Evolutionary conservation across 345 rosid species (phyloP).

Genomic region (Acer campestre): DNA sequence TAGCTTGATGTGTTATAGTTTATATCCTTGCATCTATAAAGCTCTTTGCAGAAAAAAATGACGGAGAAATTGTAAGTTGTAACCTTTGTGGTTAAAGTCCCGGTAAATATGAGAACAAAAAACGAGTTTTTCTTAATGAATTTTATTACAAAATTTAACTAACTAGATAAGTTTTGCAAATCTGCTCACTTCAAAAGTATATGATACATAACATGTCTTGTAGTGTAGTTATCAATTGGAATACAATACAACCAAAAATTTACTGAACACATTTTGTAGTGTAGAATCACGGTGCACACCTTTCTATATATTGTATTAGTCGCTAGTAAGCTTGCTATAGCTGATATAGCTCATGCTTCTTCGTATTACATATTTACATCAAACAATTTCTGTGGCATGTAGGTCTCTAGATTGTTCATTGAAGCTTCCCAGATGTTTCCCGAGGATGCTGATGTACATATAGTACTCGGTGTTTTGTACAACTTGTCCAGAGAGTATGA

Average conservation of each 20-base stretch:
- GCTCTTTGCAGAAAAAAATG: not conserved
- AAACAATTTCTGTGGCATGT: conserved; percentile 19
- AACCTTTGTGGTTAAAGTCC: not conserved
- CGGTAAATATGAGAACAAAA: conserved; percentile 1
- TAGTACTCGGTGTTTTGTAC: conserved; percentile 90
- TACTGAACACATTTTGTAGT: not conserved
- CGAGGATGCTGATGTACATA: conserved; percentile 97
- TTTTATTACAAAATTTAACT: not conserved
- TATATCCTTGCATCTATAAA: conserved; percentile 1
- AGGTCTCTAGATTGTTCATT: conserved; percentile 81
- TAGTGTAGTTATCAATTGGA: not conserved
- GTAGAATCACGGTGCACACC: not conserved
- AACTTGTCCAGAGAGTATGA: conserved; percentile 93
- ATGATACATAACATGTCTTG: not conserved
- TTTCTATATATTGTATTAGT: not conserved
- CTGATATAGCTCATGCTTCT: not conserved
- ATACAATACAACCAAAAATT: not conserved
- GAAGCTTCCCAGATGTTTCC: conserved; percentile 92
- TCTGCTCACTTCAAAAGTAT: not conserved
- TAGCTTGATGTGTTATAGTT: not conserved
- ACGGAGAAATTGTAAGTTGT: not conserved
- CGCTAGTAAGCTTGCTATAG: not conserved
- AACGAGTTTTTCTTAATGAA: not conserved
- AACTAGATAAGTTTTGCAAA: conserved; percentile 8
- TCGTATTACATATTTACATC: not conserved